These are phyloP conservation scores for Cylindrodendrum hubeiense DNA, from an alignment of 2,329 filamentous ascomycete genomes.

Conservation along the genomic window DNA sequence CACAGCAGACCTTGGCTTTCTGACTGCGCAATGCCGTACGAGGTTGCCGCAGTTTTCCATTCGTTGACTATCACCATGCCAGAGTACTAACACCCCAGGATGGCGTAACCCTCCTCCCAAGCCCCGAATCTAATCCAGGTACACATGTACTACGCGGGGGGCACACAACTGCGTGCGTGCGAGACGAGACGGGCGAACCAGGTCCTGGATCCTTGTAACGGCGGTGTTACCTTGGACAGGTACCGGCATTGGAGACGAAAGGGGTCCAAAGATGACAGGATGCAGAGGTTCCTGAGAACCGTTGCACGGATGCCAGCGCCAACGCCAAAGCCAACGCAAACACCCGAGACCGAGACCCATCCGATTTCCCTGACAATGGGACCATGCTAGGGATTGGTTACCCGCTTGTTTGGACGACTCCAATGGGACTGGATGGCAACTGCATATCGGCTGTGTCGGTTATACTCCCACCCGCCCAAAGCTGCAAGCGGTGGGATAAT, in stretches of 20 bases:
- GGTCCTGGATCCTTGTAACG: slow-evolving; percentile 1
- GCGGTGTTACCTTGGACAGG: slow-evolving; percentile 2
- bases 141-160: background rate
- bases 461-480: slow-evolving; percentile 23
- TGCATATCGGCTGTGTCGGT: slow-evolving; percentile 25
- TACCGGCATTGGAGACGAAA: slow-evolving; percentile 7
- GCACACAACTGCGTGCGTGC: background rate
- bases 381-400: slow-evolving; percentile 2
- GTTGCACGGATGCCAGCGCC: no score
- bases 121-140: background rate
- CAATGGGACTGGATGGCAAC: slow-evolving; percentile 16
- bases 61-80: background rate
- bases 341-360: slow-evolving; percentile 8
- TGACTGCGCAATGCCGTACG: slow-evolving; percentile 27
- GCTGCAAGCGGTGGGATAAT: slow-evolving; percentile 27
- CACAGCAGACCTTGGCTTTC: slow-evolving; percentile 14
- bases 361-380: slow-evolving; percentile 23
- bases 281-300: slow-evolving; percentile 15
- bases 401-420: slow-evolving; percentile 17
- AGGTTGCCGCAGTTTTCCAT: slow-evolving; percentile 11
- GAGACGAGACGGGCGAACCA: background rate
- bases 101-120: background rate
- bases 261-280: background rate
- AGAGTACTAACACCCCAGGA: background rate
- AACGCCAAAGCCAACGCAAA: slow-evolving; percentile 22